A percentile compares a stretch with the other conserved stretches of the same genome.
Evolutionary conservation across 306 rosid genomes (phyloP).

Genomic region (Phaseolus lunatus): DNA sequence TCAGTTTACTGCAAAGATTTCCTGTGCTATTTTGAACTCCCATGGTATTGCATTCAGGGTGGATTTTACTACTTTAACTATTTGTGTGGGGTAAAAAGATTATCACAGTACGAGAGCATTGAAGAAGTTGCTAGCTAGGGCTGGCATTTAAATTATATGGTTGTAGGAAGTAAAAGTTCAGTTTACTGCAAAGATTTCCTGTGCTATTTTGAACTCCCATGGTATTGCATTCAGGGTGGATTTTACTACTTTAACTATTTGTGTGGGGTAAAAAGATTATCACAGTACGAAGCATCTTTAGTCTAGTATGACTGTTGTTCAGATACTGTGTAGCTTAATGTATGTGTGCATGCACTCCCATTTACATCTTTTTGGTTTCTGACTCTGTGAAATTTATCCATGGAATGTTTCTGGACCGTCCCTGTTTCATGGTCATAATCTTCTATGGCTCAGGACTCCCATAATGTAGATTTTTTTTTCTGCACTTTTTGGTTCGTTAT

Average conservation of each 20-base stretch:
- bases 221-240: slow-evolving; percentile 4
- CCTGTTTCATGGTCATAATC: background rate
- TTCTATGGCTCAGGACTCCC: slow-evolving; percentile 5
- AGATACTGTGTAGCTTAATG: background rate
- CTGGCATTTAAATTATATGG: slow-evolving; percentile 4
- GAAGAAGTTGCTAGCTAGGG: background rate
- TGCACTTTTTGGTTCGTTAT: background rate
- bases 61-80: background rate
- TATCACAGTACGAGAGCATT: background rate
- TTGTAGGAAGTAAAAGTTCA: background rate
- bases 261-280: background rate
- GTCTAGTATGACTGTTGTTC: too few species aligned
- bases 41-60: slow-evolving; percentile 9
- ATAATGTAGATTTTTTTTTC: background rate
- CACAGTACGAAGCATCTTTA: background rate
- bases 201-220: background rate
- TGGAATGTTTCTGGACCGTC: slow-evolving; percentile 20
- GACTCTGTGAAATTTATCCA: background rate
- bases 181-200: background rate
- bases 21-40: background rate
- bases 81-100: background rate
- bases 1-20: background rate
- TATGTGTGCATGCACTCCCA: too few species aligned
- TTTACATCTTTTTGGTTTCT: background rate
- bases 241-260: background rate